Evolutionary conservation across 495 filamentous ascomycete genomes (phyloP).

Genomic region (Parachaetomium inaequale): DNA sequence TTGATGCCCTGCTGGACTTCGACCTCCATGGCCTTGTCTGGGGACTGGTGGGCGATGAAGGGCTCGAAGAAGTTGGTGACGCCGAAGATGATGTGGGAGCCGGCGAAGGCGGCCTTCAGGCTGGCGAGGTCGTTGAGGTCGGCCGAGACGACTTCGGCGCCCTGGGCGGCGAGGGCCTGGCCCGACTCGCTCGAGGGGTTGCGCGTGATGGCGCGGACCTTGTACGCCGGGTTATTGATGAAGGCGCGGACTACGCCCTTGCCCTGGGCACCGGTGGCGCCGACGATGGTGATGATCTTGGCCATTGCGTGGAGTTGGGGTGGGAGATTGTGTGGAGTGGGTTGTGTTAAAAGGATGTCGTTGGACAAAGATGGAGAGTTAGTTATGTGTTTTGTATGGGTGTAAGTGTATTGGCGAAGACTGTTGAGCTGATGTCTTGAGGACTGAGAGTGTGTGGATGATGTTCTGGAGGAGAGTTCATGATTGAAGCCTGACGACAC

Average conservation of each 20-base stretch:
- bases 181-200: constrained; percentile 46
- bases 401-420: background rate
- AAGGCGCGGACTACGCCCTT: constrained; percentile 53
- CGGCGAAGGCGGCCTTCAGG: constrained; percentile 49
- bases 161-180: constrained; percentile 39
- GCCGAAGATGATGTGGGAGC: constrained; percentile 53
- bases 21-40: constrained; percentile 40
- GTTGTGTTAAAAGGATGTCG: background rate
- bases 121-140: constrained; percentile 49
- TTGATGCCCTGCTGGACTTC: constrained; percentile 56
- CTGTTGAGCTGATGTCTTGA: background rate
- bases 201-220: constrained; percentile 56
- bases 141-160: constrained; percentile 47
- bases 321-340: background rate
- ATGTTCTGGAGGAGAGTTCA: background rate
- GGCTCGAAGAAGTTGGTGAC: constrained; percentile 58
- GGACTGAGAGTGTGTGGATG: background rate
- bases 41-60: constrained; percentile 31
- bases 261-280: constrained; percentile 62
- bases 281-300: constrained; percentile 55
- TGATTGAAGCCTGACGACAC: background rate
- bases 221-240: constrained; percentile 51
- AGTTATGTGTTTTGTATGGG: background rate
- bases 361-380: background rate
- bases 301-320: background rate